Percentiles rank a stretch among this genome's conserved stretches.
Evolutionary conservation across 345 rosid genomes (phyloP).

Genomic region (Gossypium longicalyx): DNA sequence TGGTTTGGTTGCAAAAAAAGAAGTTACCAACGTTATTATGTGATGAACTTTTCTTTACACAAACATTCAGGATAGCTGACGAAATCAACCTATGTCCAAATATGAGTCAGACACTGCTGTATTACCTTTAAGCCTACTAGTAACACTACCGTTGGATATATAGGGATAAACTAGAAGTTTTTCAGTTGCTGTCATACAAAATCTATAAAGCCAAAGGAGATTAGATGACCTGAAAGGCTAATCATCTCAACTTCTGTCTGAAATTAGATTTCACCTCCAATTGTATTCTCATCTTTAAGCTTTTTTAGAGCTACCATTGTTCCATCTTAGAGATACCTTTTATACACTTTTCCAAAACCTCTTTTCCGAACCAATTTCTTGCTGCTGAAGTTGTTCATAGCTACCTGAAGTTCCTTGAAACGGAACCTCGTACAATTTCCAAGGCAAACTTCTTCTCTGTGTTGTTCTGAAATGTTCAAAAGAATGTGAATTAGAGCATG

Average conservation of each 20-base stretch:
- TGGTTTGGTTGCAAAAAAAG: slow-evolving; percentile 57
- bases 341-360: slow-evolving; percentile 92
- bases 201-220: slow-evolving; percentile 75
- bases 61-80: background rate
- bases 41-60: slow-evolving; percentile 2
- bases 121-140: slow-evolving; percentile 83
- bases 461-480: slow-evolving; percentile 47
- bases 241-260: slow-evolving; percentile 95
- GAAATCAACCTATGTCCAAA: background rate
- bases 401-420: slow-evolving; percentile 80
- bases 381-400: slow-evolving; percentile 84
- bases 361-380: slow-evolving; percentile 86
- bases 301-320: slow-evolving; percentile 79
- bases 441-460: slow-evolving; percentile 55
- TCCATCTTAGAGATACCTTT: slow-evolving; percentile 77
- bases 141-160: slow-evolving; percentile 96
- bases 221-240: slow-evolving; percentile 92
- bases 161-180: slow-evolving; percentile 85
- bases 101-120: background rate
- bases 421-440: slow-evolving; percentile 87
- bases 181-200: slow-evolving; percentile 72
- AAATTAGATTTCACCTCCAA: slow-evolving; percentile 75
- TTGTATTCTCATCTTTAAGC: slow-evolving; percentile 62
- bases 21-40: slow-evolving; percentile 2
- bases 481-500: background rate